Base-by-base conservation (phyloP, 1,284 basidiomycete genomes). In the Wolfiporia cocos region DNA sequence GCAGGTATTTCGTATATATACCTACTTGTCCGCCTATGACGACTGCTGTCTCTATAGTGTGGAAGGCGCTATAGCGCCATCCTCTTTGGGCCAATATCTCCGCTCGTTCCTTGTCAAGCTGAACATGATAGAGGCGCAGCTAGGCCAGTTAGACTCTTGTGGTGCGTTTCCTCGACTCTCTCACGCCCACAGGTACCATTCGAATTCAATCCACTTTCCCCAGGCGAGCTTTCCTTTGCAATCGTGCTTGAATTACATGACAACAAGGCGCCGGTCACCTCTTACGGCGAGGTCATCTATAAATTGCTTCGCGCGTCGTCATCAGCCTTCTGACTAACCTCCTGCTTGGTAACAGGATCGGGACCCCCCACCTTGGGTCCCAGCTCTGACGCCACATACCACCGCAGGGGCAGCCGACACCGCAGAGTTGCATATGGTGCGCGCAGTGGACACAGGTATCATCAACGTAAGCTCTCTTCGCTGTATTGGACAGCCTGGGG, bases 61-160 rank as follows among this genome's bases (percentile, higher is more conserved):
- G 7, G 75, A 83, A 48, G 74, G 76, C 41, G 82, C 81, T 7
- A 79, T 90, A 66, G 72, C 79, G 1, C 62, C 76, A 1, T 62
- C 63, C 2, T 72, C 79, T 12, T 73, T 95, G 10, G 76, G 79
- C 23, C 80, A 87, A 53, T 83, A 88, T 54, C 85, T 95, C 50
- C 79, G 91, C 10, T 86, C 85, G 2, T 92, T 94, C 56, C 71
- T 96, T 40, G 74, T 92, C 52, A 92, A 92, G 57, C 73, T 96
- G 26, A 79, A 69, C 47, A 83, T 89, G 68, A 73, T 92, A 18
- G 89, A 94, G 53, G 73, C 83, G 3, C 81, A 88, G 52, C 67
- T 97, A 9, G 74, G 78, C 19, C 72, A 77, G 40, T 68, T 85
- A 46, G 58, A 72, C 24, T 60, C 71, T 11, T 71, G 69, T 49